Evolutionary conservation across 352 stramenopile species (phyloP).

Genomic region (Globisporangium spiculum): DNA sequence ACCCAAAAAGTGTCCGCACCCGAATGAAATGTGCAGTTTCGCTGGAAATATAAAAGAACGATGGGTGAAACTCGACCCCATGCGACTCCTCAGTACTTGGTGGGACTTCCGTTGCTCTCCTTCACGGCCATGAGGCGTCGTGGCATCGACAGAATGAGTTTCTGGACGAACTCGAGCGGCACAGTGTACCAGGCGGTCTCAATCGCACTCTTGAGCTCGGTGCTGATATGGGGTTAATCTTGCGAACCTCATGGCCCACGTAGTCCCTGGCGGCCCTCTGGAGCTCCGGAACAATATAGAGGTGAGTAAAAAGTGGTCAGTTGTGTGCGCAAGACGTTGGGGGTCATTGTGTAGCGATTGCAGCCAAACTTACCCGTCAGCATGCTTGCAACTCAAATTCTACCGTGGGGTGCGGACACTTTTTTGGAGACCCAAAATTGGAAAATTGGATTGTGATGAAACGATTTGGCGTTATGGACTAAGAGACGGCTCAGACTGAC

Average conservation of each 20-base stretch:
- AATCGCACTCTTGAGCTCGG: slow-evolving; percentile 6
- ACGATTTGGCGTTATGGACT: too few relatives aligned
- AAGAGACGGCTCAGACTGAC: too few relatives aligned
- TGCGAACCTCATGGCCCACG: background rate
- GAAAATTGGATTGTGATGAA: too few relatives aligned
- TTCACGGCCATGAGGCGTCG: slow-evolving; percentile 3
- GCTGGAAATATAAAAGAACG: slow-evolving; percentile 5
- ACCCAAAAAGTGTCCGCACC: slow-evolving; percentile 6
- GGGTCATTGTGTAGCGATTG: too few relatives aligned
- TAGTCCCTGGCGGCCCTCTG: background rate
- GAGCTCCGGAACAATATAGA: too few relatives aligned
- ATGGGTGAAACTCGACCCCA: slow-evolving; percentile 1
- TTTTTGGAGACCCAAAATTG: too few relatives aligned
- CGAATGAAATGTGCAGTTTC: slow-evolving; percentile 6
- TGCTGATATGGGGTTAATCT: slow-evolving; percentile 1
- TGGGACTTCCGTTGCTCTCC: slow-evolving; percentile 3
- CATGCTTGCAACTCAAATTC: too few relatives aligned
- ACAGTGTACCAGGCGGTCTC: slow-evolving; percentile 5
- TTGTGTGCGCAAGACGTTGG: too few relatives aligned
- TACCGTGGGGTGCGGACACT: too few relatives aligned
- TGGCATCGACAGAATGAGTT: slow-evolving; percentile 5
- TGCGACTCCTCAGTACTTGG: background rate
- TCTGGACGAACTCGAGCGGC: slow-evolving; percentile 3
- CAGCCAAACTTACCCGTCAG: too few relatives aligned
- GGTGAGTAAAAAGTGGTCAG: too few relatives aligned